Base-by-base conservation (phyloP, 2,329 filamentous ascomycete species). In the Alternaria triticina region DNA sequence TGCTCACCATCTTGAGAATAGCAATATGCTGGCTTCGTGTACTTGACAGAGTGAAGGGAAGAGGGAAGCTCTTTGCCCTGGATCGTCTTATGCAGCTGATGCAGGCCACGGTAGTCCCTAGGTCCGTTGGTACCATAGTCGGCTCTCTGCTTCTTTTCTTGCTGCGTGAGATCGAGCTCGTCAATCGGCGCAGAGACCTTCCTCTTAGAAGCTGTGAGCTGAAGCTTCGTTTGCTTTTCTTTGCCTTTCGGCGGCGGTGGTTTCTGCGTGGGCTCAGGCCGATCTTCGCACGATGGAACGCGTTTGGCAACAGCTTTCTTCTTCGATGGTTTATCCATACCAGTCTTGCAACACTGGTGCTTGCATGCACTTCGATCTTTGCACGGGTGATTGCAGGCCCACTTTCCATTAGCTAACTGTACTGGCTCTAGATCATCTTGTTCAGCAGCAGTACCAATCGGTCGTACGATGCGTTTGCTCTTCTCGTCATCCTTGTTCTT, bases 331-430 rank as follows among this genome's bases (percentile, higher is more conserved):
- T 89, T 92, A 36, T 91, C 88, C 17, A 91, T 74, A 0, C 92
- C 92, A 63, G 92, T 88, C 23, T 85, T 86, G 72, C 92, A 95
- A 71, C 92, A 95, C 36, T 86, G 78, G 71, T 95, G 92, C 69
- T 88, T 91, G 77, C 92, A 94, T 10, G 74, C 79, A 43, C 76
- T 81, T 69, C 87, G 89, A 68, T 90, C 83, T 70, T 86, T 88
- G 80, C 92, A 94, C 17, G 78, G 78, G 73, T 95, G 92, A 61
- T 90, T 90, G 79, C 92, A 95, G 36, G 86, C 85, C 88, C 90
- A 94, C 72, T 86, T 91, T 0, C 91, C 91, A 72, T 92, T 94
- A 0, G 83, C 78, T 64, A 94, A 84, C 69, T 84, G 85, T 1
- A 80, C 75, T 5, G 88, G 84, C 50, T 85, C 79, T 33, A 69